A percentile compares a stretch with the other conserved stretches of the same genome.
These are phyloP conservation scores for Hyphopichia pseudoburtonii DNA, from an alignment of 1,139 yeast species.

Conservation along the genomic window DNA sequence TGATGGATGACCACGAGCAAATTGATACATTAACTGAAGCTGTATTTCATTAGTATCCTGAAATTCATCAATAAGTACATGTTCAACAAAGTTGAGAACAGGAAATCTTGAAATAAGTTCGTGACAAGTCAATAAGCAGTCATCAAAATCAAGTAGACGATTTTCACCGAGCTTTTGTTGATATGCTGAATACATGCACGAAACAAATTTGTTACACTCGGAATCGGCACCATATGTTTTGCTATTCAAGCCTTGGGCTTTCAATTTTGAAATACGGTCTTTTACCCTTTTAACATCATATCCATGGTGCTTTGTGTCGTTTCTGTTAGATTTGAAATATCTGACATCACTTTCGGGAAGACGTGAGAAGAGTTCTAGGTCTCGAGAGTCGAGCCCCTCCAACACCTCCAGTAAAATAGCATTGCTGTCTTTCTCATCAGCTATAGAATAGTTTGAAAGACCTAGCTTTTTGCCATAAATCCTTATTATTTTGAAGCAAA, in stretches of 20 bases:
- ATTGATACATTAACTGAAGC: conserved; percentile 59
- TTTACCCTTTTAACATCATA: conserved; percentile 38
- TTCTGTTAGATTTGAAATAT: conserved; percentile 11
- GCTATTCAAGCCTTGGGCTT: conserved; percentile 47
- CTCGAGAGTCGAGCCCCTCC: conserved; percentile 30
- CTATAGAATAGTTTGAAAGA: conserved; percentile 51
- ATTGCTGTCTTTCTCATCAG: conserved; percentile 65
- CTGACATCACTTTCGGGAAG: conserved; percentile 15
- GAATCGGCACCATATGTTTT: conserved; percentile 26
- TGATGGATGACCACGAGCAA: conserved; percentile 46
- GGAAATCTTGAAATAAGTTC: conserved; percentile 44
- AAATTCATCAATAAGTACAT: conserved; percentile 88
- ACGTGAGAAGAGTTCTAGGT: conserved; percentile 23
- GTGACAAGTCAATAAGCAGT: conserved; percentile 58
- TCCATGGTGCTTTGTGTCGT: conserved; percentile 23
- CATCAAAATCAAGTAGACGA: conserved; percentile 76
- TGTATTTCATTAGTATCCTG: conserved; percentile 89
- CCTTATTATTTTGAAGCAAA: conserved; percentile 62
- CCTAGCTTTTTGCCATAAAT: conserved; percentile 57
- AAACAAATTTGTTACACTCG: conserved; percentile 16
- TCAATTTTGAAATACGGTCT: conserved; percentile 51
- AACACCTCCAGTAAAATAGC: conserved; percentile 48
- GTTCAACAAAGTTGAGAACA: conserved; percentile 54
- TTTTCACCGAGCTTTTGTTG: conserved; percentile 45
- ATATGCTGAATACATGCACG: conserved; percentile 48